phyloP scores from a whole-genome alignment of 2,329 filamentous ascomycete genomes.

The Capronia americana region DNA sequence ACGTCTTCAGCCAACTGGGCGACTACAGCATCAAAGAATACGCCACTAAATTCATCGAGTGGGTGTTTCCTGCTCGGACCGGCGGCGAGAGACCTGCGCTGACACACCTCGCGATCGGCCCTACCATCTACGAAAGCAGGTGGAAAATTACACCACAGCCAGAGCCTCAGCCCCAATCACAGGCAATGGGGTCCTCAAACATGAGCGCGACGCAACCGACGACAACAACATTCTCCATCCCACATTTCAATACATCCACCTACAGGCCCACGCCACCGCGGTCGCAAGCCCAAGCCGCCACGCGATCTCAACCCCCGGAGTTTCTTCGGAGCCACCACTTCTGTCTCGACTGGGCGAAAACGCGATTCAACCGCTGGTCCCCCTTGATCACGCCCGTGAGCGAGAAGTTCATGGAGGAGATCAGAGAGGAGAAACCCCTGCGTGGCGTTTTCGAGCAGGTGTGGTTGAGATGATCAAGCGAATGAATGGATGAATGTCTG shows the following conservation, averaged over 20 bases:
- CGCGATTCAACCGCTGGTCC: slow-evolving; percentile 39
- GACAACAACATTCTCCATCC: not conserved
- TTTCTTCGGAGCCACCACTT: slow-evolving; percentile 40
- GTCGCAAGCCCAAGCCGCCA: not conserved
- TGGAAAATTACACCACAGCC: slow-evolving; percentile 29
- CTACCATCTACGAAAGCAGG: slow-evolving; percentile 38
- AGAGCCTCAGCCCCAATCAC: slow-evolving; percentile 1
- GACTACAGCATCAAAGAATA: slow-evolving; percentile 41
- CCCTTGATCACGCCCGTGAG: slow-evolving; percentile 38
- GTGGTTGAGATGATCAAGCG: slow-evolving; percentile 37
- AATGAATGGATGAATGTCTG: not conserved
- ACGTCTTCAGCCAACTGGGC: slow-evolving; percentile 37
- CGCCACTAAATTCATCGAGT: slow-evolving; percentile 40
- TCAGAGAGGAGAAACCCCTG: slow-evolving; percentile 34
- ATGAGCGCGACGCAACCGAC: not conserved
- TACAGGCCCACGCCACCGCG: not conserved
- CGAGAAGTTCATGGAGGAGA: slow-evolving; percentile 39
- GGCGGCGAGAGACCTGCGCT: slow-evolving; percentile 32
- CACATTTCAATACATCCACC: slow-evolving; percentile 2
- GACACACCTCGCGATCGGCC: slow-evolving; percentile 39
- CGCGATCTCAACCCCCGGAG: slow-evolving; percentile 31
- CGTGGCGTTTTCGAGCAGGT: slow-evolving; percentile 40
- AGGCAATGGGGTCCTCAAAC: not conserved
- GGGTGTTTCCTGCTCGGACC: slow-evolving; percentile 35
- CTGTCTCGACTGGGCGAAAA: slow-evolving; percentile 39